Conservation (phyloP, 805 yeast genomes). For the Kuraishia floccosa region DNA sequence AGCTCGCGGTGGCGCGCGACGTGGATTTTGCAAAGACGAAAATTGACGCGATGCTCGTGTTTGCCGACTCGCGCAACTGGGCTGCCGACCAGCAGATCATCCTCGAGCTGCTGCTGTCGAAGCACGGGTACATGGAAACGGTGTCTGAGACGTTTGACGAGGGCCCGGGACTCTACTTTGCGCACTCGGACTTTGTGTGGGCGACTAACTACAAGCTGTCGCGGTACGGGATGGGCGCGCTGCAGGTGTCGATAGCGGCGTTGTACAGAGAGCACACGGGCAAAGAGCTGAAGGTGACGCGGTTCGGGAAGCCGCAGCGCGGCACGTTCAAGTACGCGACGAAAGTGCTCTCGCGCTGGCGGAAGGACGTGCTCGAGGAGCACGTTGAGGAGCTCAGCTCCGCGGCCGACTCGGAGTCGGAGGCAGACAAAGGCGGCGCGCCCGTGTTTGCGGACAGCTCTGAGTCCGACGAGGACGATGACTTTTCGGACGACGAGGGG, state of each 20-base stretch:
- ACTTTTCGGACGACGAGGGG: slow-evolving; percentile 26
- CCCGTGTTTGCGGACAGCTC: slow-evolving; percentile 16
- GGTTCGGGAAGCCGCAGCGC: slow-evolving; percentile 85
- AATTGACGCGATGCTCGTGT: slow-evolving; percentile 77
- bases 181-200: slow-evolving; percentile 90
- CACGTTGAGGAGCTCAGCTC: slow-evolving; percentile 35
- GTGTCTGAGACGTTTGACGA: slow-evolving; percentile 56
- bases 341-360: slow-evolving; percentile 66
- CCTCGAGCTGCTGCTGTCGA: slow-evolving; percentile 65
- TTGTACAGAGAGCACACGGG: slow-evolving; percentile 80
- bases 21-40: slow-evolving; percentile 56
- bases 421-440: slow-evolving; percentile 5
- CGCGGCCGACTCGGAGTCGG: slow-evolving; percentile 6
- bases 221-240: slow-evolving; percentile 91
- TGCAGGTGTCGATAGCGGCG: slow-evolving; percentile 81
- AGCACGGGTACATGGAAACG: slow-evolving; percentile 81
- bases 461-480: slow-evolving; percentile 14
- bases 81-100: slow-evolving; percentile 90
- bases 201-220: slow-evolving; percentile 76
- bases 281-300: slow-evolving; percentile 61
- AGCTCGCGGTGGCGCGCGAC: slow-evolving; percentile 38
- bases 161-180: slow-evolving; percentile 78
- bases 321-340: slow-evolving; percentile 81
- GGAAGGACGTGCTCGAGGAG: slow-evolving; percentile 65
- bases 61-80: slow-evolving; percentile 90